phyloP scores from a whole-genome alignment of 202 grass and related monocot species.

The Hordeum pubiflorum region DNA sequence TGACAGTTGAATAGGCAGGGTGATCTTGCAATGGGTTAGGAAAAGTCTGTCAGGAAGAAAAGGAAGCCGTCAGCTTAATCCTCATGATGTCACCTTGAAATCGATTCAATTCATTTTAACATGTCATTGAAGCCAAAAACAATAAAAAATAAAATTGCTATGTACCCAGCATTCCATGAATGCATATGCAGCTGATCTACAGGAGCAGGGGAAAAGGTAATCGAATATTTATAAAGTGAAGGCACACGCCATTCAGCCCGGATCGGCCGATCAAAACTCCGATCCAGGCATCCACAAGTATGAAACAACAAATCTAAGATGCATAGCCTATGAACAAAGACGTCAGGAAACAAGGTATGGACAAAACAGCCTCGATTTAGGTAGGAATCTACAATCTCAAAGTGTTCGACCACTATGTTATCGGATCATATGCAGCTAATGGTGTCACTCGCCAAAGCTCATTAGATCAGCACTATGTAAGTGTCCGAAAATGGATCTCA shows the following conservation, averaged over 20 bases:
- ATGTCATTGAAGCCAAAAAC: not conserved
- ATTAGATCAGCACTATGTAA: not conserved
- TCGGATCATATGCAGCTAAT: not conserved
- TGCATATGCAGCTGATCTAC: not conserved
- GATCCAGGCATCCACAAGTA: not conserved
- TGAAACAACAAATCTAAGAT: not conserved
- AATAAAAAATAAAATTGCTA: not conserved
- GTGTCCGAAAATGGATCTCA: not conserved
- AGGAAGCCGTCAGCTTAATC: slow-evolving; percentile 21
- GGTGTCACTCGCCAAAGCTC: not conserved
- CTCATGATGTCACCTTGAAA: slow-evolving; percentile 3
- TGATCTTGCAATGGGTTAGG: slow-evolving; percentile 96
- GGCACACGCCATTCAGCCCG: not conserved
- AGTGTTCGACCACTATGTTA: not conserved
- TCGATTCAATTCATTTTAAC: slow-evolving; percentile 4
- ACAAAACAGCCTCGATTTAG: not conserved
- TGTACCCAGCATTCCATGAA: not conserved
- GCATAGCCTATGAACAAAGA: not conserved
- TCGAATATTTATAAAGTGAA: not conserved
- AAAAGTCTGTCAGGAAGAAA: slow-evolving; percentile 49
- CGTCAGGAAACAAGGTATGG: not conserved
- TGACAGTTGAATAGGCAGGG: slow-evolving; percentile 84
- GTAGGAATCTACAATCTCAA: not conserved
- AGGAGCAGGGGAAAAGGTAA: not conserved
- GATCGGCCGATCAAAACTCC: not conserved